These are phyloP conservation scores for Eutrema yunnanense DNA, from an alignment of 345 rosid genomes.

Conservation along the genomic window DNA sequence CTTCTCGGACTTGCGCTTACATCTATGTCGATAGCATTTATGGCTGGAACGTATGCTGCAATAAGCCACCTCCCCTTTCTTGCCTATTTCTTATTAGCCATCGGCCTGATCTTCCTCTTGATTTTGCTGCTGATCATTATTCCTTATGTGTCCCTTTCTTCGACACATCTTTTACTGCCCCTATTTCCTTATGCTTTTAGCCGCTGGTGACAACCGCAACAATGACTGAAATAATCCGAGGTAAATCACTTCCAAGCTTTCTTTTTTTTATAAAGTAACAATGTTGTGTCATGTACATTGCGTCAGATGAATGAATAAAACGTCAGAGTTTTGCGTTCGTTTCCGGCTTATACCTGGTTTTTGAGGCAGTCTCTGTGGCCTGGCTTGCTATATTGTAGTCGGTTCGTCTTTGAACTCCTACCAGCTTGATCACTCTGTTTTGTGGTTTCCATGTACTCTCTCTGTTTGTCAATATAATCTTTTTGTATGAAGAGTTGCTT, in stretches of 20 bases:
- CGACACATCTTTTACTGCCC: conserved; percentile 3
- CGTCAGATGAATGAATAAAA: background rate
- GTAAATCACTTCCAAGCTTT: background rate
- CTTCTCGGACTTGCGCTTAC: too few species aligned
- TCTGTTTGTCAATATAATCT: too few species aligned
- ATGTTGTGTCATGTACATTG: background rate
- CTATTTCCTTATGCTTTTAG: conserved; percentile 7
- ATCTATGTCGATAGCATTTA: background rate
- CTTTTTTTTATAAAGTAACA: background rate
- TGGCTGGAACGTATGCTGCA: conserved; percentile 11
- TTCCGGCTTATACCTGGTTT: too few species aligned
- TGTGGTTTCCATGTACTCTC: too few species aligned
- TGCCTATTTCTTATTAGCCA: background rate
- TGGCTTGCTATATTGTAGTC: too few species aligned
- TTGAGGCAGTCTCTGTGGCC: too few species aligned
- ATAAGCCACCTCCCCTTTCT: conserved; percentile 5
- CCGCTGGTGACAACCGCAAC: background rate
- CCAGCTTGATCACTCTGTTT: too few species aligned
- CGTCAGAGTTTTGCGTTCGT: background rate
- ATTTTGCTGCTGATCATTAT: background rate
- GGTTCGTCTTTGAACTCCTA: too few species aligned
- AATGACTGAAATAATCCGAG: background rate
- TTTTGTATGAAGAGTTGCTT: too few species aligned
- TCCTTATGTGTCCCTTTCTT: background rate
- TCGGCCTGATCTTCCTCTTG: background rate